A percentile compares a stretch with the other conserved stretches of the same genome.
Evolutionary conservation across 2,329 filamentous ascomycete species (phyloP).

Genomic region (Pseudocercospora crystallina): DNA sequence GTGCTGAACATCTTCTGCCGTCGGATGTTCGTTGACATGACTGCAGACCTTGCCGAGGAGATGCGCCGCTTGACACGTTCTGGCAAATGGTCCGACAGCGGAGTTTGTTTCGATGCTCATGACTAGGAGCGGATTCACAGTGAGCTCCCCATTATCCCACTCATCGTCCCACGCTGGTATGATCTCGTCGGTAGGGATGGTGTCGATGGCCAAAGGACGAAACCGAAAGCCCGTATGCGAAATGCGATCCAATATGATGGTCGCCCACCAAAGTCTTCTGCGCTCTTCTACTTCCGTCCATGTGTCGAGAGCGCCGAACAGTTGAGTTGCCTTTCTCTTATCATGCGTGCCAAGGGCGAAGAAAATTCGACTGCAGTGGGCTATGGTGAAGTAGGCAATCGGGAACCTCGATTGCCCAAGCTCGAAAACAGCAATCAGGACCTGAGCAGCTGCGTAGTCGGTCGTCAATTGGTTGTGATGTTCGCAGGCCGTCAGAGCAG

Average conservation of each 20-base stretch:
- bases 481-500: conserved; percentile 17
- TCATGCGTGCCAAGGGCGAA: conserved; percentile 20
- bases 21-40: conserved; percentile 21
- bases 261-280: conserved; percentile 23
- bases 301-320: conserved; percentile 7
- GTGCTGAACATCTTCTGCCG: conserved; percentile 14
- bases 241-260: conserved; percentile 21
- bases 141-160: conserved; percentile 21
- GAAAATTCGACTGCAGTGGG: conserved; percentile 11
- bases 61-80: conserved; percentile 24
- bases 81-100: conserved; percentile 21
- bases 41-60: conserved; percentile 20
- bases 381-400: conserved; percentile 18
- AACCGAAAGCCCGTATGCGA: conserved; percentile 21
- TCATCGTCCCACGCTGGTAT: conserved; percentile 14
- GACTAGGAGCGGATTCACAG: conserved; percentile 22
- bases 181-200: conserved; percentile 18
- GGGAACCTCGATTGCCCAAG: conserved; percentile 21
- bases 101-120: conserved; percentile 23
- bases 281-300: conserved; percentile 24
- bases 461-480: conserved; percentile 14
- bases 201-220: conserved; percentile 13
- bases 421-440: conserved; percentile 21
- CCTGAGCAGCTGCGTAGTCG: conserved; percentile 18
- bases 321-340: conserved; percentile 21